A percentile compares a stretch with the other conserved stretches of the same genome.
phyloP scores from a whole-genome alignment of 371 early-diverging fungal species.

The Apophysomyces variabilis region DNA sequence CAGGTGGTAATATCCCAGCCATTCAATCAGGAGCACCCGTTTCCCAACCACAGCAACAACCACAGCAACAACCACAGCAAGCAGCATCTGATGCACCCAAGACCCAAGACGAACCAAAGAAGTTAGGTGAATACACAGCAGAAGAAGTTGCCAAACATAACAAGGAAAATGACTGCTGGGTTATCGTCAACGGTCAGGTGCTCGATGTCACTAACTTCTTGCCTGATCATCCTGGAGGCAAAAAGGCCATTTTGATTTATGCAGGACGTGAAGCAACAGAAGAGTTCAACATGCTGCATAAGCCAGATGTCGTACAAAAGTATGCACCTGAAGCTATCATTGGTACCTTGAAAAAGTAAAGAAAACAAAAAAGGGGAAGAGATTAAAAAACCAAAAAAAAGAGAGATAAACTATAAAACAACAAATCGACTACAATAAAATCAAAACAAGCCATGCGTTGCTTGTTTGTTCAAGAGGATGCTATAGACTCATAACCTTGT shows the following conservation, averaged over 20 bases:
- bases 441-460: too few relatives aligned
- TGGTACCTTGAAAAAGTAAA: slow-evolving; percentile 66
- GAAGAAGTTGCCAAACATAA: slow-evolving; percentile 89
- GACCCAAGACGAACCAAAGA: slow-evolving; percentile 38
- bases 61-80: slow-evolving; percentile 14
- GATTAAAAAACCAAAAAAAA: slow-evolving; percentile 7
- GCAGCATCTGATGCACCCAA: slow-evolving; percentile 25
- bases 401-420: slow-evolving; percentile 6
- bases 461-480: too few relatives aligned
- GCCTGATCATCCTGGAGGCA: slow-evolving; percentile 84
- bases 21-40: slow-evolving; percentile 25
- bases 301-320: slow-evolving; percentile 84
- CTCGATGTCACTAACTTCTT: slow-evolving; percentile 93
- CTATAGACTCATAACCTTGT: too few relatives aligned
- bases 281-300: slow-evolving; percentile 94
- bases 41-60: slow-evolving; percentile 32
- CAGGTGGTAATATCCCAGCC: slow-evolving; percentile 27
- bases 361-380: background rate
- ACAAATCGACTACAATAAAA: too few relatives aligned
- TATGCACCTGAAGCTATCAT: slow-evolving; percentile 85
- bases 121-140: slow-evolving; percentile 55
- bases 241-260: slow-evolving; percentile 84
- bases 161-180: slow-evolving; percentile 93
- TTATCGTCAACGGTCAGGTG: slow-evolving; percentile 90
- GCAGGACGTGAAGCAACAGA: slow-evolving; percentile 88